phyloP scores from a whole-genome alignment of 352 stramenopile species.

The Phytophthora colocasiae region DNA sequence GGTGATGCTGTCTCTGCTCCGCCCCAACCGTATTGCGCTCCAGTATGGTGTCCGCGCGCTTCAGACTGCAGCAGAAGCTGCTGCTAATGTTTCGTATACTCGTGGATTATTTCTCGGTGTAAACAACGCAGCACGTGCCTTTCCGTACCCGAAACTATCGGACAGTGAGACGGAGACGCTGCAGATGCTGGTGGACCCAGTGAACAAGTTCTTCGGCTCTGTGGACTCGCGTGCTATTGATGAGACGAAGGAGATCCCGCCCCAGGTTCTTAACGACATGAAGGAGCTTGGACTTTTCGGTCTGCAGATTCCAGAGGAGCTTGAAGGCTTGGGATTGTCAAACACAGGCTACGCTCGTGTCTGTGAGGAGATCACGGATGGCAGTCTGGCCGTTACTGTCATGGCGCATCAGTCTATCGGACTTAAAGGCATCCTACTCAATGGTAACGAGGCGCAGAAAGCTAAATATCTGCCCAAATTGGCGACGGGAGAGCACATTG shows the following conservation, averaged over 20 bases:
- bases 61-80: constrained; percentile 74
- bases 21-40: constrained; percentile 29
- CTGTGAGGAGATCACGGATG: constrained; percentile 87
- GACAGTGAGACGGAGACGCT: constrained; percentile 82
- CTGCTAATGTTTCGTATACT: constrained; percentile 78
- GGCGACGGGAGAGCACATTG: constrained; percentile 88
- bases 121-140: constrained; percentile 79
- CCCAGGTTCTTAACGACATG: constrained; percentile 74
- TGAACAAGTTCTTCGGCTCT: constrained; percentile 79
- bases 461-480: constrained; percentile 91
- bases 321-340: constrained; percentile 78
- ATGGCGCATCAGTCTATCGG: constrained; percentile 92
- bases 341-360: constrained; percentile 89
- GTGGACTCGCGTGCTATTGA: constrained; percentile 82
- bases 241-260: constrained; percentile 82
- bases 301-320: constrained; percentile 84
- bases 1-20: constrained; percentile 57
- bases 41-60: constrained; percentile 44
- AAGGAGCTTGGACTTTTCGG: constrained; percentile 89
- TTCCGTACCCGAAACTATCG: constrained; percentile 81
- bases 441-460: constrained; percentile 86
- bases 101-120: constrained; percentile 85
- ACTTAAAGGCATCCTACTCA: constrained; percentile 89
- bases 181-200: constrained; percentile 86
- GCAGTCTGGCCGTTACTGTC: constrained; percentile 80